A percentile compares a stretch with the other conserved stretches of the same genome.
phyloP scores from a whole-genome alignment of 2,329 filamentous ascomycete species.

The Neophaeococcomyces mojaviensis region DNA sequence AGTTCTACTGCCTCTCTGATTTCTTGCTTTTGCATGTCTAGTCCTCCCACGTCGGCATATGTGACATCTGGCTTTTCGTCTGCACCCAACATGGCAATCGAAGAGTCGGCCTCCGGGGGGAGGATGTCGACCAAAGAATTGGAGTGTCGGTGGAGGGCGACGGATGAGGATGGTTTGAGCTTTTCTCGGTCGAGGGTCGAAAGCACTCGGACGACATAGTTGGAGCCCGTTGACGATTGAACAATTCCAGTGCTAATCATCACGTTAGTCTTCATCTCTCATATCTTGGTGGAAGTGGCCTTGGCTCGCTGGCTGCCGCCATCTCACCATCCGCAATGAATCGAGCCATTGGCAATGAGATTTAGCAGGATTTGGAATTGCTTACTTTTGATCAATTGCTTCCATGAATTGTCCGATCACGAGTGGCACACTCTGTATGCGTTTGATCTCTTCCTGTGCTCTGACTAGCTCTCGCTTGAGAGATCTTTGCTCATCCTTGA shows the following conservation, averaged over 20 bases:
- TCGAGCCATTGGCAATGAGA: too few relatives aligned
- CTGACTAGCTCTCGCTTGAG: conserved; percentile 94
- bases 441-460: conserved; percentile 98
- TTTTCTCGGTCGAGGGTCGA: conserved; percentile 97
- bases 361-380: not conserved
- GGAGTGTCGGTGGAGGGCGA: conserved; percentile 94
- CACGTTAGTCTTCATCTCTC: not conserved
- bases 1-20: conserved; percentile 96
- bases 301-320: too few relatives aligned
- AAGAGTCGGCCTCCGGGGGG: conserved; percentile 96
- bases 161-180: conserved; percentile 94
- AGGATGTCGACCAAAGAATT: conserved; percentile 98
- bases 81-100: conserved; percentile 92
- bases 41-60: conserved; percentile 92
- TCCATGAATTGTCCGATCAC: conserved; percentile 99
- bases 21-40: conserved; percentile 99
- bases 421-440: conserved; percentile 94
- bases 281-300: too few relatives aligned
- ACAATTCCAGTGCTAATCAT: conserved; percentile 83
- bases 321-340: too few relatives aligned
- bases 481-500: conserved; percentile 99
- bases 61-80: conserved; percentile 98
- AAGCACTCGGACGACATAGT: conserved; percentile 97
- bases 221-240: conserved; percentile 94
- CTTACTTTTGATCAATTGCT: conserved; percentile 96